Evolutionary conservation across 225 moss, liverwort and hornwort genomes (phyloP).

Genomic region (Sphagnum tenellum): DNA sequence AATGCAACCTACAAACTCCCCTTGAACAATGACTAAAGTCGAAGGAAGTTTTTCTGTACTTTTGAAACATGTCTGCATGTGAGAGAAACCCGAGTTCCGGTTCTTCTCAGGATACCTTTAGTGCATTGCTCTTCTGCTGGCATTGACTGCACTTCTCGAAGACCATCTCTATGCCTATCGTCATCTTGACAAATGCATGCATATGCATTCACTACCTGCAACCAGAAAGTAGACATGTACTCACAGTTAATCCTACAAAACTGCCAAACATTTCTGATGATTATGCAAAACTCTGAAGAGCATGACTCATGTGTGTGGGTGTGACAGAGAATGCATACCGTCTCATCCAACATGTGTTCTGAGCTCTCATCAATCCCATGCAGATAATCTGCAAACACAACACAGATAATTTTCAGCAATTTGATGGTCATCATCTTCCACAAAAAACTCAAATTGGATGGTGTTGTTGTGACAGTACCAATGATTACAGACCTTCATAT

Average conservation of each 20-base stretch:
- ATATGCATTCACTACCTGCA: slow-evolving; percentile 60
- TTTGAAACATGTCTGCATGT: slow-evolving; percentile 72
- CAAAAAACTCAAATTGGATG: too few species aligned
- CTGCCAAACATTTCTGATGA: not conserved
- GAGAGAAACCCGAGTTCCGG: slow-evolving; percentile 72
- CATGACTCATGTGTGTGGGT: not conserved
- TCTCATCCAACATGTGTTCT: slow-evolving; percentile 59
- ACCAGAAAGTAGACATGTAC: slow-evolving; percentile 2
- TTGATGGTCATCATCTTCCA: too few species aligned
- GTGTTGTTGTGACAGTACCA: not conserved
- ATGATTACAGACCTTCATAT: slow-evolving; percentile 40
- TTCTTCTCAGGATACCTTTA: slow-evolving; percentile 27
- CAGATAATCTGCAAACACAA: slow-evolving; percentile 53
- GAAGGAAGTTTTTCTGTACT: slow-evolving; percentile 62
- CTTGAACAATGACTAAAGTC: slow-evolving; percentile 17
- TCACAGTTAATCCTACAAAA: slow-evolving; percentile 2
- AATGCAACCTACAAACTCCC: too few species aligned
- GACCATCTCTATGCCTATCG: slow-evolving; percentile 4
- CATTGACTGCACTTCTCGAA: slow-evolving; percentile 6
- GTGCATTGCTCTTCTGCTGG: slow-evolving; percentile 8
- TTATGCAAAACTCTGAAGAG: not conserved
- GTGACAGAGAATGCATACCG: slow-evolving; percentile 19
- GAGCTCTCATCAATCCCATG: slow-evolving; percentile 72
- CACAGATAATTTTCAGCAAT: not conserved
- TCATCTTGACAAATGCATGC: slow-evolving; percentile 18